These are phyloP conservation scores for Eimeria mitis DNA, from an alignment of 169 alveolate species.

Conservation along the genomic window DNA sequence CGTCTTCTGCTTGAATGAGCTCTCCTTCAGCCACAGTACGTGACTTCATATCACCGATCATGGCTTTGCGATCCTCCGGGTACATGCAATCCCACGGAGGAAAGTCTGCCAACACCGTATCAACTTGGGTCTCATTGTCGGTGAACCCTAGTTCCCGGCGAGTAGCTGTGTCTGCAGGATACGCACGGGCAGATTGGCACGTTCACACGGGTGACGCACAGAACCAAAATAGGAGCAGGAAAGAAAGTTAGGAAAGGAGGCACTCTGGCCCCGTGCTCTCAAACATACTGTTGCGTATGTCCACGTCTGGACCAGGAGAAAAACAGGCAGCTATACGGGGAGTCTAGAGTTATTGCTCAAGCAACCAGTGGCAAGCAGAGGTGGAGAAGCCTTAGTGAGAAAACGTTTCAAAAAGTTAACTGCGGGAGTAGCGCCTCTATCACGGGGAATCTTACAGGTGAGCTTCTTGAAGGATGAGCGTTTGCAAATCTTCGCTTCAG, in stretches of 20 bases:
- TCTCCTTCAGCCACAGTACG: conserved; percentile 25
- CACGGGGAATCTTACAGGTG: conserved; percentile 16
- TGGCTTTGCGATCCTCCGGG: conserved; percentile 67
- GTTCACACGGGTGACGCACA: neutral
- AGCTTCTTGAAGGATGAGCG: conserved; percentile 69
- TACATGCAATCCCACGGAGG: conserved; percentile 71
- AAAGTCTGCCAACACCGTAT: conserved; percentile 42
- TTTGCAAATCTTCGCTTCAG: conserved; percentile 55
- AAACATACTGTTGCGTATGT: neutral
- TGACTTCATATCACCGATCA: conserved; percentile 59
- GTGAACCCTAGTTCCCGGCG: conserved; percentile 62
- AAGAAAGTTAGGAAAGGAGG: neutral
- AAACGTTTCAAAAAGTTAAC: neutral
- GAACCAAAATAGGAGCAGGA: neutral
- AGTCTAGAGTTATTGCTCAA: neutral
- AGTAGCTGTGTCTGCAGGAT: conserved; percentile 35
- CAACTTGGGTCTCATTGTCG: conserved; percentile 70
- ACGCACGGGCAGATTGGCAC: neutral
- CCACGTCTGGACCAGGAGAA: neutral
- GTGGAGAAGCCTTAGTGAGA: neutral
- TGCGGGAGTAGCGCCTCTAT: neutral
- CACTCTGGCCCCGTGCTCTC: neutral
- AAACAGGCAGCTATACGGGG: neutral
- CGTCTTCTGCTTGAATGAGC: conserved; percentile 70
- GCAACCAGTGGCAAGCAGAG: neutral